Percentiles rank a stretch among this genome's conserved stretches.
Evolutionary conservation across 148 eudicot species (phyloP).

Genomic region (Camellia japonica): DNA sequence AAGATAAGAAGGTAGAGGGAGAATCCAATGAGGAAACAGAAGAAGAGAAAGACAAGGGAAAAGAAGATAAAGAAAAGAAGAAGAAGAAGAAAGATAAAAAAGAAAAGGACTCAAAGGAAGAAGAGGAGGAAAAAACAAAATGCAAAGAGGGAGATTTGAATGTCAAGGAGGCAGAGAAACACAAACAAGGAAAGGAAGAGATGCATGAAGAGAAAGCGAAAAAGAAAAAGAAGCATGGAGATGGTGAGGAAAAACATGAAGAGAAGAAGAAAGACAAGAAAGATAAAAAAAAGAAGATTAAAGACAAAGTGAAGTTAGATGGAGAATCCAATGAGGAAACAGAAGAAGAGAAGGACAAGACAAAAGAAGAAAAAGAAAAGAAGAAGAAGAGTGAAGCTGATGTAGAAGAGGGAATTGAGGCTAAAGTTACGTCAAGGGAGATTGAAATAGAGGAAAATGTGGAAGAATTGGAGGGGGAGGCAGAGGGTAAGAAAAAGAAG

Average conservation of each 20-base stretch:
- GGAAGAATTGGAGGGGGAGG: conserved; percentile 14
- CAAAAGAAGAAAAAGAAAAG: conserved; percentile 15
- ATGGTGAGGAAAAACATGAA: conserved; percentile 16
- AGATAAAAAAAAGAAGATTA: conserved; percentile 18
- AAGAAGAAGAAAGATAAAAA: conserved; percentile 25
- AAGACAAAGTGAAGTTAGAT: conserved; percentile 6
- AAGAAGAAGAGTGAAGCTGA: conserved; percentile 26
- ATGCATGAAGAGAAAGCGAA: conserved; percentile 20
- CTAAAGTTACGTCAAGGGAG: conserved; percentile 22
- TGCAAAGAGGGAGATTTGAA: conserved; percentile 23
- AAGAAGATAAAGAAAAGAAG: conserved; percentile 13
- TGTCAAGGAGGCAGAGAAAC: conserved; percentile 19
- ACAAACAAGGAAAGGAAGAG: conserved; percentile 22
- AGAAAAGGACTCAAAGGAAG: conserved; percentile 18
- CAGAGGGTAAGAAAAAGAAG: conserved; percentile 16
- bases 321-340: conserved; percentile 15
- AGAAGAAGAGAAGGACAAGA: conserved; percentile 2
- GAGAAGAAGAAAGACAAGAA: conserved; percentile 21
- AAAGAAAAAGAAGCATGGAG: conserved; percentile 8
- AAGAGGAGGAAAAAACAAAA: conserved; percentile 20
- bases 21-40: conserved; percentile 12
- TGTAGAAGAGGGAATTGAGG: conserved; percentile 13
- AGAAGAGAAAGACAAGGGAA: conserved; percentile 8
- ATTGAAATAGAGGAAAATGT: conserved; percentile 23
- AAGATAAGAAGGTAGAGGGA: conserved; percentile 8